A percentile compares a stretch with the other conserved stretches of the same genome.
Evolutionary conservation across 2,329 filamentous ascomycete species (phyloP).

Genomic region (Apiospora kogelbergensis): DNA sequence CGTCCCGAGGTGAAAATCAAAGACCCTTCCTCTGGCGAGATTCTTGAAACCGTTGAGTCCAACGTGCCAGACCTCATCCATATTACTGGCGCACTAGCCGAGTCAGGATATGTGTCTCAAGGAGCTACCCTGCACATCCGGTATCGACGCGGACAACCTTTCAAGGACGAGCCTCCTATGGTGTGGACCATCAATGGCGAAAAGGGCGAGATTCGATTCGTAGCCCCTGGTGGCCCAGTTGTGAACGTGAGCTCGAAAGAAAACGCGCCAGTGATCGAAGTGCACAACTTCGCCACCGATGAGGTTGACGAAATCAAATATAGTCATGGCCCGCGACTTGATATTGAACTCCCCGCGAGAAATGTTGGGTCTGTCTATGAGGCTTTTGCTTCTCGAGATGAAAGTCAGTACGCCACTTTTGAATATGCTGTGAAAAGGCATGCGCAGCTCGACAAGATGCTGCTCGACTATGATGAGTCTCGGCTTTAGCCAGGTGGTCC

Average conservation of each 20-base stretch:
- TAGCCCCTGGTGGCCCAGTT: slow-evolving; percentile 18
- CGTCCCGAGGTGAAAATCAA: slow-evolving; percentile 39
- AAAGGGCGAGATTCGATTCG: slow-evolving; percentile 46
- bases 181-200: slow-evolving; percentile 51
- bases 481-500: neutral
- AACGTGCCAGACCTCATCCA: slow-evolving; percentile 17
- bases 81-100: slow-evolving; percentile 30
- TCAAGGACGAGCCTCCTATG: slow-evolving; percentile 43
- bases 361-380: slow-evolving; percentile 58
- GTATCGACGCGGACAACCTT: slow-evolving; percentile 46
- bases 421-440: slow-evolving; percentile 17
- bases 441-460: slow-evolving; percentile 14
- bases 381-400: slow-evolving; percentile 38
- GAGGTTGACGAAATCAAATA: slow-evolving; percentile 41
- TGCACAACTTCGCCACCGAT: slow-evolving; percentile 49
- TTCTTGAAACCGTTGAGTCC: slow-evolving; percentile 33
- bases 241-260: slow-evolving; percentile 30
- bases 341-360: slow-evolving; percentile 41
- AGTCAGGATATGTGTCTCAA: slow-evolving; percentile 20
- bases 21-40: slow-evolving; percentile 29
- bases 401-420: slow-evolving; percentile 13
- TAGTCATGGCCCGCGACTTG: slow-evolving; percentile 43
- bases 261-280: slow-evolving; percentile 42
- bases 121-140: slow-evolving; percentile 41
- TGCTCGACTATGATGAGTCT: neutral